These are phyloP conservation scores for Venturia oleaginea DNA, from an alignment of 2,329 filamentous ascomycete species.

Conservation along the genomic window DNA sequence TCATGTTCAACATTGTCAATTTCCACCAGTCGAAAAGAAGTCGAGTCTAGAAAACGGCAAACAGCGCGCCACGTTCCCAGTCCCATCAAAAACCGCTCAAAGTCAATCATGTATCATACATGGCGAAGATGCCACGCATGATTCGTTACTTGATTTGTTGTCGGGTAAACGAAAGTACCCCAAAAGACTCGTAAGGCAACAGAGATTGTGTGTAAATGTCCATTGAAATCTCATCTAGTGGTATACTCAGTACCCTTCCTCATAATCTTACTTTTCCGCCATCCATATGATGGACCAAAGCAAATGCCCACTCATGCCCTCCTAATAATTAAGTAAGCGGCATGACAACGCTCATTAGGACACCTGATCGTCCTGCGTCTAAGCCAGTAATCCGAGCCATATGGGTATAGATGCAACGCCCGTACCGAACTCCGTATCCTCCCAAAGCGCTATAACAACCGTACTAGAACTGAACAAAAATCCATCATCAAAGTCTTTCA, in stretches of 20 bases:
- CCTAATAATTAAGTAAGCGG: neutral
- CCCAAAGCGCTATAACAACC: neutral
- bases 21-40: no score
- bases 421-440: neutral
- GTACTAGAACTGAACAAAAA: neutral
- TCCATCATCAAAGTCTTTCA: neutral
- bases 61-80: no score
- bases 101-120: no score
- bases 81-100: no score
- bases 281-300: neutral
- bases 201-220: neutral
- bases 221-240: neutral
- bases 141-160: no score
- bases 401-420: conserved; percentile 3
- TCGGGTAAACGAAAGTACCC: no score
- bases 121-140: no score
- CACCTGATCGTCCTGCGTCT: neutral
- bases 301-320: neutral
- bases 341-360: neutral
- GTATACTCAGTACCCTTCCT: no score
- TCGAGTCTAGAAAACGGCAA: no score
- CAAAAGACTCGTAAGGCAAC: no score
- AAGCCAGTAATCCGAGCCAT: neutral
- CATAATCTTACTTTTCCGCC: neutral
- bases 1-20: no score